Evolutionary conservation across 139 green algal genomes (phyloP).

Genomic region (Desmodesmus armatus): DNA sequence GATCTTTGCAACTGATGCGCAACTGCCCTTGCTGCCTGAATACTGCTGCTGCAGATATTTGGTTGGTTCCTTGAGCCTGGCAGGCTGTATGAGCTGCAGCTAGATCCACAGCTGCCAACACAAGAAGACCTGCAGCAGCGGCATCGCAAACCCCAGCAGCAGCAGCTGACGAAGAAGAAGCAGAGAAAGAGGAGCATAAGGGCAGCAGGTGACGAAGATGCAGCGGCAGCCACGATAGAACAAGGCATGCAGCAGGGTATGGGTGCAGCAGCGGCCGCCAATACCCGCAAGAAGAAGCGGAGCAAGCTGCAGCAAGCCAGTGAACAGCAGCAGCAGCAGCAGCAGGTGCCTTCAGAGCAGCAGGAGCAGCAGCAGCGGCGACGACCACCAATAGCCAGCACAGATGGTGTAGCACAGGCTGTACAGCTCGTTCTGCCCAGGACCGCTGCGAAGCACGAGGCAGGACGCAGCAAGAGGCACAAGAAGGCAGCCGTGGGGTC

Average conservation of each 20-base stretch:
- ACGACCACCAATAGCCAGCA: neutral
- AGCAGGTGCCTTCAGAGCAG: neutral
- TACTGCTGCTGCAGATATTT: conserved; percentile 38
- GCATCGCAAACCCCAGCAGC: too few species aligned
- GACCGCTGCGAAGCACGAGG: too few species aligned
- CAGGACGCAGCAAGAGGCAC: too few species aligned
- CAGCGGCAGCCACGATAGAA: neutral
- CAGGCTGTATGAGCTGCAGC: conserved; percentile 42
- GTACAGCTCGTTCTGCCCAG: too few species aligned
- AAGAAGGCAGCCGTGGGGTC: too few species aligned
- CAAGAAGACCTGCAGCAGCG: neutral
- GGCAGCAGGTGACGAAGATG: neutral
- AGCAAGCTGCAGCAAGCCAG: neutral
- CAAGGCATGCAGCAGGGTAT: neutral
- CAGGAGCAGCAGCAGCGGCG: neutral
- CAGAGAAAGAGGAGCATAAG: too few species aligned
- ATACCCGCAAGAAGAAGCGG: conserved; percentile 1
- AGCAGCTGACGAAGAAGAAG: neutral
- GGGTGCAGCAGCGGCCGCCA: neutral
- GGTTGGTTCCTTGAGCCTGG: conserved; percentile 59
- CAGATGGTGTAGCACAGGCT: neutral
- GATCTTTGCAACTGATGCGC: too few species aligned
- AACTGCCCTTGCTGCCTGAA: too few species aligned
- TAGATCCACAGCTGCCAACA: neutral
- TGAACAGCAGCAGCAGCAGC: neutral